phyloP scores from a whole-genome alignment of 495 filamentous ascomycete genomes.

The Recurvomyces mirabilis region DNA sequence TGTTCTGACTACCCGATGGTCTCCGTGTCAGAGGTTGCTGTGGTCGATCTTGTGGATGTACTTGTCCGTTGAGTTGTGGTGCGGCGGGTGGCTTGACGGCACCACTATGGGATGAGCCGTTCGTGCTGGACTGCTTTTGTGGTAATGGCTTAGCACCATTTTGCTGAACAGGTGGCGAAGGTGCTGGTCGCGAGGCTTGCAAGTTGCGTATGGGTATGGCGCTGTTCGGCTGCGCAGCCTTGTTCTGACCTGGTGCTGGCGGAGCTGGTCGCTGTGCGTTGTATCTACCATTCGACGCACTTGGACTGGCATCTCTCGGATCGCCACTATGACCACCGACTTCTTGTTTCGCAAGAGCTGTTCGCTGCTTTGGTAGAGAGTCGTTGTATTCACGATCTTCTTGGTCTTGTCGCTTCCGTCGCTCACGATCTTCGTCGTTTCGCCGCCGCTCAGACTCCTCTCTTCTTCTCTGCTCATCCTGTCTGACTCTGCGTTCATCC shows the following conservation, averaged over 20 bases:
- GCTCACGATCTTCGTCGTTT: slow-evolving; percentile 39
- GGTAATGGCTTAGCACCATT: slow-evolving; percentile 21
- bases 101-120: slow-evolving; percentile 13
- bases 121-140: slow-evolving; percentile 15
- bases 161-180: slow-evolving; percentile 42
- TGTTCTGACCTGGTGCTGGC: slow-evolving; percentile 42
- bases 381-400: slow-evolving; percentile 65
- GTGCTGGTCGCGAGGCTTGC: slow-evolving; percentile 47
- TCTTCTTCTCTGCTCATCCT: slow-evolving; percentile 26
- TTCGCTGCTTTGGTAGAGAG: slow-evolving; percentile 64
- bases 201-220: slow-evolving; percentile 35
- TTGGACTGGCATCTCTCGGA: slow-evolving; percentile 32
- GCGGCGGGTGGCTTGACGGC: slow-evolving; percentile 9
- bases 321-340: slow-evolving; percentile 45
- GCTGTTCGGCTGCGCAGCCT: slow-evolving; percentile 35
- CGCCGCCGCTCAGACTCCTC: slow-evolving; percentile 50
- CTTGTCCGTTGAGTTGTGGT: slow-evolving; percentile 11
- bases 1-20: slow-evolving; percentile 17
- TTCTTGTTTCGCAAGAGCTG: slow-evolving; percentile 77
- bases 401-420: slow-evolving; percentile 53
- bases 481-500: slow-evolving; percentile 36
- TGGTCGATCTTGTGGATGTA: slow-evolving; percentile 9
- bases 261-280: slow-evolving; percentile 68
- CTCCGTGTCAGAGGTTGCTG: slow-evolving; percentile 19
- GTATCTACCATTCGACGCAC: slow-evolving; percentile 42